A percentile compares a stretch with the other conserved stretches of the same genome.
Conservation (phyloP, 306 rosid genomes). For the Fragaria vesca region DNA sequence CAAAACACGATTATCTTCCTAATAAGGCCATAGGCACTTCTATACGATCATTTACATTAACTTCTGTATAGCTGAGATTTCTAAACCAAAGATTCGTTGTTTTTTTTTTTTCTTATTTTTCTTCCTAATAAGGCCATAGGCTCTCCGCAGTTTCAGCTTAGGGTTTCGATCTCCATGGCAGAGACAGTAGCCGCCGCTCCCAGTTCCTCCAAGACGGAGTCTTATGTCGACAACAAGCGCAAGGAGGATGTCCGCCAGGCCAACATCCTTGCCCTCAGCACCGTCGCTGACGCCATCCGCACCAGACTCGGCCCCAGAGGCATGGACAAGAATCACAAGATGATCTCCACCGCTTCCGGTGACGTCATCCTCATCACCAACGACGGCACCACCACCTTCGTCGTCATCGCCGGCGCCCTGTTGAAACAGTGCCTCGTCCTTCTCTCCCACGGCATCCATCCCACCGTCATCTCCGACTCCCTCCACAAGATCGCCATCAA, state of each 20-base stretch:
- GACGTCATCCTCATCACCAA: constrained; percentile 96
- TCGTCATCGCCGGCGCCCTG: constrained; percentile 80
- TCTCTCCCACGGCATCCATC: constrained; percentile 81
- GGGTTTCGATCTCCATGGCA: constrained; percentile 32
- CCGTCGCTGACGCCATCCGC: constrained; percentile 86
- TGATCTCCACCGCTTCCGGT: constrained; percentile 88
- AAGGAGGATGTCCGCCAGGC: constrained; percentile 91
- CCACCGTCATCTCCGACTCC: constrained; percentile 81
- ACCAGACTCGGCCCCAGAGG: constrained; percentile 95
- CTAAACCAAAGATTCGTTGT: too few relatives aligned
- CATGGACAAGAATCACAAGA: constrained; percentile 67
- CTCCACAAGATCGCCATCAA: constrained; percentile 74
- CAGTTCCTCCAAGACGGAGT: constrained; percentile 76
- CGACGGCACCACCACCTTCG: constrained; percentile 93
- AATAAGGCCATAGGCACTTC: too few relatives aligned
- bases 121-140: too few relatives aligned
- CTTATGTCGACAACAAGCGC: constrained; percentile 91
- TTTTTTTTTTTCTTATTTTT: too few relatives aligned
- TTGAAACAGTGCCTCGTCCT: constrained; percentile 68
- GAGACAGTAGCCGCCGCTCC: constrained; percentile 50
- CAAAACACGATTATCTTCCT: too few relatives aligned
- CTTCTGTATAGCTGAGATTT: too few relatives aligned
- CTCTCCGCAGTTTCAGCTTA: constrained; percentile 16
- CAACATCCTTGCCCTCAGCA: constrained; percentile 72
- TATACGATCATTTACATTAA: too few relatives aligned